Percentiles rank a stretch among this genome's conserved stretches.
These are phyloP conservation scores for Taiozyma sp. DNA, from an alignment of 1,139 yeast species.

Conservation along the genomic window DNA sequence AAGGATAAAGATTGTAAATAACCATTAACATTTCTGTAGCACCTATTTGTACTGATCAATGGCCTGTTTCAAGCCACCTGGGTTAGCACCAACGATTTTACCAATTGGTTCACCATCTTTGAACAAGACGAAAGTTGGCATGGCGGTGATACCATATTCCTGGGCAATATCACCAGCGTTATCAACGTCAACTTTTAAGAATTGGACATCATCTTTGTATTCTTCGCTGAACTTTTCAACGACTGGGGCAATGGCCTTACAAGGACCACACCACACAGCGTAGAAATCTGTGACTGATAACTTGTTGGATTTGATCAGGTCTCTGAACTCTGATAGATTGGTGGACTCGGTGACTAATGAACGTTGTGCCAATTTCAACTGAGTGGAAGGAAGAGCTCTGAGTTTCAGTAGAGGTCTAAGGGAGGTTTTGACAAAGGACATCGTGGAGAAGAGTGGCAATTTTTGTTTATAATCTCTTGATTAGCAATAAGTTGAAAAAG, in stretches of 20 bases:
- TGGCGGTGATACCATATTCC: slow-evolving; percentile 67
- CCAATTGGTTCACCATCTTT: slow-evolving; percentile 61
- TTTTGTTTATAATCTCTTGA: too few relatives aligned
- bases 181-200: slow-evolving; percentile 82
- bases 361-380: neutral
- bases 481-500: neutral
- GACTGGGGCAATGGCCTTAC: slow-evolving; percentile 80
- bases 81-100: slow-evolving; percentile 78
- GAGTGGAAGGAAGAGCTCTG: neutral
- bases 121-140: slow-evolving; percentile 84
- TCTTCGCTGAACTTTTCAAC: slow-evolving; percentile 50
- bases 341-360: slow-evolving; percentile 27
- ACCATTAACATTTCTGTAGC: neutral
- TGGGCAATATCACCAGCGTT: slow-evolving; percentile 61
- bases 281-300: slow-evolving; percentile 76
- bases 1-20: neutral
- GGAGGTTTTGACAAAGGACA: slow-evolving; percentile 3
- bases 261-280: slow-evolving; percentile 95
- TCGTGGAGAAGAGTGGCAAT: neutral
- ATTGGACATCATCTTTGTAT: slow-evolving; percentile 42
- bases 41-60: slow-evolving; percentile 27
- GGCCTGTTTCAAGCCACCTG: slow-evolving; percentile 37
- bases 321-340: slow-evolving; percentile 41
- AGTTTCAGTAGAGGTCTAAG: slow-evolving; percentile 1
- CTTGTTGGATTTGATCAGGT: slow-evolving; percentile 42